These are phyloP conservation scores for Plicaturopsis crispa DNA, from an alignment of 768 basidiomycete genomes.

Conservation along the genomic window DNA sequence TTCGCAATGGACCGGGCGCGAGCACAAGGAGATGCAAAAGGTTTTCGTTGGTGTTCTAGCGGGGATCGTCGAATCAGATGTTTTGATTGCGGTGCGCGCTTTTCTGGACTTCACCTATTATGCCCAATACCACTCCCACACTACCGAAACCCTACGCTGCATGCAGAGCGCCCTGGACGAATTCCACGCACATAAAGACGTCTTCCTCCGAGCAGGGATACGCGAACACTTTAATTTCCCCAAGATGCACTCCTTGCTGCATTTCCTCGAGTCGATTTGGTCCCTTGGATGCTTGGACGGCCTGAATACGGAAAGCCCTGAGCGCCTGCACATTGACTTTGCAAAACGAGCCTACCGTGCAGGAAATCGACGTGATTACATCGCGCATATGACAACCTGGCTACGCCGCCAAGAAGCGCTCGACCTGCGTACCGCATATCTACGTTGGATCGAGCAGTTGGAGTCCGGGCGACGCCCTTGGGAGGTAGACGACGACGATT, in stretches of 20 bases:
- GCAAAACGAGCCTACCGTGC: constrained; percentile 24
- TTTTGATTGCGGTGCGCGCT: constrained; percentile 15
- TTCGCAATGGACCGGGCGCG: constrained; percentile 24
- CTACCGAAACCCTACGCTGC: constrained; percentile 14
- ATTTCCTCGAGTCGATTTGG: constrained; percentile 20
- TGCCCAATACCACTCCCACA: constrained; percentile 20
- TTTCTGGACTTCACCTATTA: constrained; percentile 28
- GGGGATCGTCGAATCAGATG: constrained; percentile 10
- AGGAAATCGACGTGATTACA: constrained; percentile 20
- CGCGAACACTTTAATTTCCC: constrained; percentile 27
- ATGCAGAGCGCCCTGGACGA: constrained; percentile 15
- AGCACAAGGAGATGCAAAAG: constrained; percentile 25
- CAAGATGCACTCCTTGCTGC: constrained; percentile 23
- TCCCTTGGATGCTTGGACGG: constrained; percentile 21
- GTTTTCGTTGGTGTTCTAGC: constrained; percentile 25
- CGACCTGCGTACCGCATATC: constrained; percentile 14
- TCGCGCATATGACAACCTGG: constrained; percentile 32
- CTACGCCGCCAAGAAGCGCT: constrained; percentile 27
- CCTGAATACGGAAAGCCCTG: constrained; percentile 25
- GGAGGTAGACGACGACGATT: too few relatives aligned
- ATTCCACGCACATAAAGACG: constrained; percentile 21
- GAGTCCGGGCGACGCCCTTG: not conserved
- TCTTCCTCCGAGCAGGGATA: constrained; percentile 19
- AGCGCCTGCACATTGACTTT: constrained; percentile 35
- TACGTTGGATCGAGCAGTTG: constrained; percentile 15